Conservation (phyloP, 768 basidiomycete species). For the Symmetrospora coprosmae region DNA sequence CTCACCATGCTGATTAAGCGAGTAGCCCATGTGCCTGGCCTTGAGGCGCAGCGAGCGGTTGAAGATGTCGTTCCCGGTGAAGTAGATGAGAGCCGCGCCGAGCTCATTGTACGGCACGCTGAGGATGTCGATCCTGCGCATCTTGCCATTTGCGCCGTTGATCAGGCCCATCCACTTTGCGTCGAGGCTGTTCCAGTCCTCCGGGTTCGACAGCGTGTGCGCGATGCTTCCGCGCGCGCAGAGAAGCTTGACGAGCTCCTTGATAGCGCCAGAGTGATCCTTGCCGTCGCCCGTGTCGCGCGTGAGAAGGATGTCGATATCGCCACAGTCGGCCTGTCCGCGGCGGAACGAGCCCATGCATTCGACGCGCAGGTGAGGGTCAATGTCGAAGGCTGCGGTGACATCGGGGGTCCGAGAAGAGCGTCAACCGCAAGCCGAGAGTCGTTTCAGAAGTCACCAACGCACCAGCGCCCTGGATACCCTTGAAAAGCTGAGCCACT, state of each 20-base stretch:
- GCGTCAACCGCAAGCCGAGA: neutral
- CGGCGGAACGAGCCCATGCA: constrained; percentile 80
- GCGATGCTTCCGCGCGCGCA: constrained; percentile 53
- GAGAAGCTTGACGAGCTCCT: constrained; percentile 47
- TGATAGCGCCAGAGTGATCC: constrained; percentile 51
- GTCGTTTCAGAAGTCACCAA: no score
- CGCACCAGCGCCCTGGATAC: constrained; percentile 58
- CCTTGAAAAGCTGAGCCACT: constrained; percentile 55
- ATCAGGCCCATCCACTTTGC: constrained; percentile 65
- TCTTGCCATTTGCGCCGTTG: constrained; percentile 39
- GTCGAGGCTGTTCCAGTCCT: constrained; percentile 55
- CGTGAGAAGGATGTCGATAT: constrained; percentile 80
- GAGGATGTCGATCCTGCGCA: constrained; percentile 51
- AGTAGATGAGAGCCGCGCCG: constrained; percentile 81
- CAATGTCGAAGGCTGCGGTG: constrained; percentile 52
- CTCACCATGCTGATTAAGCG: constrained; percentile 80
- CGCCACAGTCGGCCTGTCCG: constrained; percentile 68
- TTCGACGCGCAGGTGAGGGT: constrained; percentile 56
- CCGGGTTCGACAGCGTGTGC: constrained; percentile 62
- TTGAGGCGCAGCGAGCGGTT: constrained; percentile 77
- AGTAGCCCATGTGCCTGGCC: constrained; percentile 64
- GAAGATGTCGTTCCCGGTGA: constrained; percentile 88
- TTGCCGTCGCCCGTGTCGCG: constrained; percentile 56
- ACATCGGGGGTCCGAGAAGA: neutral
- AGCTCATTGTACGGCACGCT: constrained; percentile 59